These are phyloP conservation scores for Paecilomyces sp. DNA, from an alignment of 2,329 filamentous ascomycete species.

Conservation along the genomic window DNA sequence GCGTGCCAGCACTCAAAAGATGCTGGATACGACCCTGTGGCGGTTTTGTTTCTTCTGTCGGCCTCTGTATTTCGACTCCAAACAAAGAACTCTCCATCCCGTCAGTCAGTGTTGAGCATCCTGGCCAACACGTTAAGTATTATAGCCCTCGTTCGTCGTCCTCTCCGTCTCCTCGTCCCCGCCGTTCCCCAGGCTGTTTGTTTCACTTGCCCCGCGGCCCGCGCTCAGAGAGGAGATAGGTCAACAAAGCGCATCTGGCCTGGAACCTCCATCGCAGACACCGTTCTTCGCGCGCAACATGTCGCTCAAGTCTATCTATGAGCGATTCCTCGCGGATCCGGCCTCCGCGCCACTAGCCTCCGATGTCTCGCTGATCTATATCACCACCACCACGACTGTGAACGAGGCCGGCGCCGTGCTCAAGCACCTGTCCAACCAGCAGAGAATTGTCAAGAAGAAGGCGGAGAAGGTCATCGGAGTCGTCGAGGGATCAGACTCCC, in stretches of 20 bases:
- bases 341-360: constrained; percentile 56
- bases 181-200: background rate
- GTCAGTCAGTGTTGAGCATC: background rate
- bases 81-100: background rate
- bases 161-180: background rate
- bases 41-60: background rate
- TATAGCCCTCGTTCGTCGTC: background rate
- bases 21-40: background rate
- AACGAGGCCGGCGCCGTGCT: constrained; percentile 66
- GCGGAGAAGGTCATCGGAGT: constrained; percentile 67
- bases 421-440: constrained; percentile 68
- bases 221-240: background rate
- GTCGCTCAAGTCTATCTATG: constrained; percentile 50
- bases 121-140: background rate
- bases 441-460: constrained; percentile 73
- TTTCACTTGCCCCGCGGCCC: background rate
- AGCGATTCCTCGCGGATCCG: constrained; percentile 64
- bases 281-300: constrained; percentile 16
- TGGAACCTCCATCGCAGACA: constrained; percentile 4
- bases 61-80: background rate
- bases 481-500: constrained; percentile 62
- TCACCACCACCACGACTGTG: constrained; percentile 76
- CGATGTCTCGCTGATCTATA: constrained; percentile 72
- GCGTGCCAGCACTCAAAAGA: background rate
- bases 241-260: background rate